Percentiles rank a stretch among this genome's conserved stretches.
These are phyloP conservation scores for Fusarium sp. DNA, from an alignment of 2,329 filamentous ascomycete genomes.

Conservation along the genomic window DNA sequence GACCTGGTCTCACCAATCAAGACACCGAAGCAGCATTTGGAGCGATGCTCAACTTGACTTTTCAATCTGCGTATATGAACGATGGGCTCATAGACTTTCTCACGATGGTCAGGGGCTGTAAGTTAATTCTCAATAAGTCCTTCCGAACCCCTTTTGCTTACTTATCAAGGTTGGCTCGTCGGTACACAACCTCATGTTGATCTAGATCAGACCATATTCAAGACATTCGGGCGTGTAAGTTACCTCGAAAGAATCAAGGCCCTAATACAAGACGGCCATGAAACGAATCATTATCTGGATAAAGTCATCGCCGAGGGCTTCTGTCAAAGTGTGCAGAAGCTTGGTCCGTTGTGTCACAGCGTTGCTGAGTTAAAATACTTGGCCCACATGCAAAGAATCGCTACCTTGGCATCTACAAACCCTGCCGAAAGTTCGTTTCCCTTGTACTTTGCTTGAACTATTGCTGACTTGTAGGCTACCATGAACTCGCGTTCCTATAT, in stretches of 20 bases:
- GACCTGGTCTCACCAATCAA: constrained; percentile 39
- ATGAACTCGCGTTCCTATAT: constrained; percentile 45
- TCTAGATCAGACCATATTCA: constrained; percentile 40
- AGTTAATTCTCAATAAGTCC: constrained; percentile 3
- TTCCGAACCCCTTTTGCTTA: background rate
- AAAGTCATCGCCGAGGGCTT: constrained; percentile 41
- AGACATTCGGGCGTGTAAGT: constrained; percentile 39
- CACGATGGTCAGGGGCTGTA: constrained; percentile 53
- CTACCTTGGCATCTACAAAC: constrained; percentile 39
- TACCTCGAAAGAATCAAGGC: constrained; percentile 45
- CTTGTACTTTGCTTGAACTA: fast-evolving
- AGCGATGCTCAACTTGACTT: constrained; percentile 50
- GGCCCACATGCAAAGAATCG: constrained; percentile 45
- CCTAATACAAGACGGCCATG: constrained; percentile 25
- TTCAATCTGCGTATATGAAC: constrained; percentile 52
- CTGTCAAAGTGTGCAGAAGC: constrained; percentile 41
- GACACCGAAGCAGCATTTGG: constrained; percentile 53
- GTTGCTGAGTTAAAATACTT: constrained; percentile 47
- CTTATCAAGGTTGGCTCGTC: constrained; percentile 42
- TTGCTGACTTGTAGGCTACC: constrained; percentile 39
- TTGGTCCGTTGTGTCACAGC: constrained; percentile 47
- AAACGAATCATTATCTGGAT: constrained; percentile 25
- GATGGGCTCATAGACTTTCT: constrained; percentile 55
- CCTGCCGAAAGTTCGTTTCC: constrained; percentile 44
- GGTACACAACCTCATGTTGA: constrained; percentile 31